These are phyloP conservation scores for Carex scoparia DNA, from an alignment of 176 grass and related monocot genomes.

Conservation along the genomic window DNA sequence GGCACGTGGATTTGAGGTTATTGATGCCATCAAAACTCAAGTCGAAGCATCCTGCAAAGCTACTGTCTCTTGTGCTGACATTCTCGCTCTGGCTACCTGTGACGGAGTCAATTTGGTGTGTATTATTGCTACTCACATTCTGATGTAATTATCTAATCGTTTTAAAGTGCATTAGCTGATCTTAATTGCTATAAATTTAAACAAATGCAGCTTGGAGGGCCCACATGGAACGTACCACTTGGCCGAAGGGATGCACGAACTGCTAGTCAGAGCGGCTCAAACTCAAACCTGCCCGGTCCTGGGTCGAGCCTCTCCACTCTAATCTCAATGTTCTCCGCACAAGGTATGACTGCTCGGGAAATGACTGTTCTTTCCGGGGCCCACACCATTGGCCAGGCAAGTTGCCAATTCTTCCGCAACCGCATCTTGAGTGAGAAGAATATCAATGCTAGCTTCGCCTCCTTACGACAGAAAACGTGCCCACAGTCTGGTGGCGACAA, in stretches of 20 bases:
- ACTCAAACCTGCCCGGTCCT: constrained; percentile 47
- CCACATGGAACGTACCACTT: constrained; percentile 55
- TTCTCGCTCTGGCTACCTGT: constrained; percentile 21
- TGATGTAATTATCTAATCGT: background rate
- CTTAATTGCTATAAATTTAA: background rate
- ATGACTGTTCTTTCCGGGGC: constrained; percentile 74
- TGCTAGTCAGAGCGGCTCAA: constrained; percentile 35
- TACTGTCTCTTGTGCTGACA: constrained; percentile 50
- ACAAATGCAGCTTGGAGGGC: constrained; percentile 55
- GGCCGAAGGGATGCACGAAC: constrained; percentile 49
- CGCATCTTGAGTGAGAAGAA: constrained; percentile 63
- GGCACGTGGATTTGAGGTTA: constrained; percentile 30
- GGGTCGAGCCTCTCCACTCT: constrained; percentile 40
- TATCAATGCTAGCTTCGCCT: constrained; percentile 45
- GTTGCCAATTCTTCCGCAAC: constrained; percentile 47
- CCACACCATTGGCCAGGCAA: constrained; percentile 67
- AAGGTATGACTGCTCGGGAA: constrained; percentile 51
- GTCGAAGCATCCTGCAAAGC: constrained; percentile 19
- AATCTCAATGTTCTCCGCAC: constrained; percentile 38
- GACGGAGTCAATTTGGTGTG: constrained; percentile 14
- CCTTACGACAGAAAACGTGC: constrained; percentile 31
- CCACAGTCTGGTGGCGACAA: constrained; percentile 39
- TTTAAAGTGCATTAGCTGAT: background rate
- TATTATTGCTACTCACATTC: background rate
- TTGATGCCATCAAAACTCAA: constrained; percentile 18